Evolutionary conservation across 176 grass and related monocot genomes (phyloP), one percentile per base, ranked within the genome.

Genomic region (Musa acuminata): DNA sequence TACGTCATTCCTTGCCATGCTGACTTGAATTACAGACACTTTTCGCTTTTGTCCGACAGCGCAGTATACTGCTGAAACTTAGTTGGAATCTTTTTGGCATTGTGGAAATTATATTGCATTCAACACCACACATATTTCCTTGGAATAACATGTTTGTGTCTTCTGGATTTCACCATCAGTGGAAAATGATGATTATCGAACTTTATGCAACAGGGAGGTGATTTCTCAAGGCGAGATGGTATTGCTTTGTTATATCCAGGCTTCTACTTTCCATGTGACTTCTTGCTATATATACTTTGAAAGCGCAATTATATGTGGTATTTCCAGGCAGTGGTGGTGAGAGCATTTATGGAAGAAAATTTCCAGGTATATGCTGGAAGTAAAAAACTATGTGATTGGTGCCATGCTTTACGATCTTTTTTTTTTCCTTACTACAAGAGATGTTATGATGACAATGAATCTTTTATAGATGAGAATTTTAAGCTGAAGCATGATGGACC

Each of bases 241-340:
- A 92, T 89, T 92, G 69, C 84, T 89, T 89, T 59, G 69, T 86
- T 84, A 86, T 80, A 76, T 74, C 64, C 86, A 89, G 84, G 90
- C 90, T 86, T 82, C 89, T 89, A 86, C 85, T 92, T 92, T 89
- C 79, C 67, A 89, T 84, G 75, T 92, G 79, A 86, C 84, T 84
- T 89, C 76, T 92, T 89, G 83, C 63, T 92, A 77, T 88, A 77
- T 92, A 80, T 82, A 89, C 76, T 78, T 86, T 80, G 72, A 80
- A 82, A 86, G 86, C 84, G 86, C 84, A 82, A 89, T 51, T 1
- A 84, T 89, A 75, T 80, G 72, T 92, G 79, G 82, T 92, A 78
- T 92, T 92, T 92, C 90, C 90, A 92, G 90, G 90, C 84, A 62
- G 79, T 82, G 90, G 90, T 84, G 90, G 90, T 67, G 90, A 92